Base-by-base conservation (phyloP, 768 basidiomycete species). In the Suillus subalutaceus region DNA sequence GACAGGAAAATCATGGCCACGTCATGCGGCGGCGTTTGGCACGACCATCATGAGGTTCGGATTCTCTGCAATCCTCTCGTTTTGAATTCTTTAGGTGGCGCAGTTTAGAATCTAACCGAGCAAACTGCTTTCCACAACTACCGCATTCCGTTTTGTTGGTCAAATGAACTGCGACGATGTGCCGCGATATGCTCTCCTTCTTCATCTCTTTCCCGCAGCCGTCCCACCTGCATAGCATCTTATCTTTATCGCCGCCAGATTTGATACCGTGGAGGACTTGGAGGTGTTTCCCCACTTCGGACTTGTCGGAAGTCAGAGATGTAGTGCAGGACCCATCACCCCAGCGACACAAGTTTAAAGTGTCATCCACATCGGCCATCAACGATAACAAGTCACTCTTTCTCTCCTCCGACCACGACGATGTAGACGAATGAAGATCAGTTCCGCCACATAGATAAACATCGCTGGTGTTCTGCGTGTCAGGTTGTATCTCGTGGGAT, bases 81-180 rank as follows among this genome's bases (percentile, higher is more conserved):
- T 12, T 60, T 41, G 40, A 60, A 4, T 73, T 73, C 46, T 26
- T 72, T 8, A 69, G 50, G 5, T 75, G 74, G 3, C 74, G 68
- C 61, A 66, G 73, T 13, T 77, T 68, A 23, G 74, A 75, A 26
- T 75, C 74, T 13, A 3, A 58, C 26, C 74, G 72, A 15, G 76
- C 74, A 30, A 77, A 75, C 32, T 13, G 20, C 35, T 62, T 63
- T 12, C 62, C 55, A 40, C 76, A 75, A 23, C 13, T n/a, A 1
- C 62, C 23, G 32, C 76, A 76, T 7, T 18, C 16, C 7, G 65
- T 71, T 59, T 67, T 76, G 62, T 72, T 61, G 53, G 41, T 50
- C 56, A 74, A 41, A 20, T 75, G 76, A 1, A 77, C 68, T 0
- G 71, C 50, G 10, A 74, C 65, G 18, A 76, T 43, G 12, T 77